These are phyloP conservation scores for Hymenoscyphus occultus DNA, from an alignment of 2,329 filamentous ascomycete genomes.

Conservation along the genomic window DNA sequence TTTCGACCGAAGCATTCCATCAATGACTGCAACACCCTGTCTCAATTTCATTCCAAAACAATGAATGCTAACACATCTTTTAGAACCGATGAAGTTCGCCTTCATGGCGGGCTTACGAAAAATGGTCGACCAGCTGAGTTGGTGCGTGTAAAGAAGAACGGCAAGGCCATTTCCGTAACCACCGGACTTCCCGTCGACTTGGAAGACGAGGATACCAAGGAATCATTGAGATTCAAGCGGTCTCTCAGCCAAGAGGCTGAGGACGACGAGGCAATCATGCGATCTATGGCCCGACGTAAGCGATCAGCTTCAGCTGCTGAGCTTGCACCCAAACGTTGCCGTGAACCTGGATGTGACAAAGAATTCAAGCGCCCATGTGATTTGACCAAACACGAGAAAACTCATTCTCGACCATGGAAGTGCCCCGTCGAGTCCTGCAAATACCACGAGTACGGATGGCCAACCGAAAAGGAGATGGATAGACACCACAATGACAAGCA, in stretches of 20 bases:
- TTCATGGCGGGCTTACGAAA: slow-evolving; percentile 76
- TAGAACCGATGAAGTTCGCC: slow-evolving; percentile 69
- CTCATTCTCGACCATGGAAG: slow-evolving; percentile 94
- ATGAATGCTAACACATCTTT: slow-evolving; percentile 29
- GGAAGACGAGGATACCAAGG: slow-evolving; percentile 45
- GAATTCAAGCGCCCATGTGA: slow-evolving; percentile 97
- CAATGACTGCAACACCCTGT: background rate
- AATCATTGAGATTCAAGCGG: slow-evolving; percentile 57
- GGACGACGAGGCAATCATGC: slow-evolving; percentile 78
- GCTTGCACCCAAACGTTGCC: slow-evolving; percentile 75
- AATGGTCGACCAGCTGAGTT: slow-evolving; percentile 83
- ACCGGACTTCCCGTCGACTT: slow-evolving; percentile 64
- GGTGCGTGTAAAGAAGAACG: slow-evolving; percentile 76
- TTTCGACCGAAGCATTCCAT: background rate
- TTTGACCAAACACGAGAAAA: slow-evolving; percentile 97
- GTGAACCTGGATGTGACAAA: slow-evolving; percentile 74
- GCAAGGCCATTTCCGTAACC: slow-evolving; percentile 74
- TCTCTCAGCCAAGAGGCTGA: slow-evolving; percentile 67
- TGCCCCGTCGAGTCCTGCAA: slow-evolving; percentile 81
- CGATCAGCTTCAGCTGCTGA: slow-evolving; percentile 87
- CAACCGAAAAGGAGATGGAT: slow-evolving; percentile 96
- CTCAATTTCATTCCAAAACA: slow-evolving; percentile 1
- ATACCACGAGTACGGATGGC: slow-evolving; percentile 87
- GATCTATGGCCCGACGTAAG: slow-evolving; percentile 94
- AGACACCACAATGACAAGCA: slow-evolving; percentile 97